Conservation (phyloP, 31 red algal species). For the Bonnemaisonia californica region DNA sequence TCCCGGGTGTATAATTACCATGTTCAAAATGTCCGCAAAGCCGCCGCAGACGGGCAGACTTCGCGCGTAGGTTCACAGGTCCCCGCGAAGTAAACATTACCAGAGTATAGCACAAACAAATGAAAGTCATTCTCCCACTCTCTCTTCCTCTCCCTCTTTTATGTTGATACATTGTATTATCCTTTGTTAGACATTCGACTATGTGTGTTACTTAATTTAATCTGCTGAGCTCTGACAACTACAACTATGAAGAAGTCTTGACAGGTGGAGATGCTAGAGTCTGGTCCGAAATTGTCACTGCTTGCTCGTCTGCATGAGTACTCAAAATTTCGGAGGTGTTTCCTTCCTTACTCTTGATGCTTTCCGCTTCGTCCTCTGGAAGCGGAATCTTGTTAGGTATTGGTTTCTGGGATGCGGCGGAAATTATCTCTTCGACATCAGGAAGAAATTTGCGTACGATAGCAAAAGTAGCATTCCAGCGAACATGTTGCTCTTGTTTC, state of each 20-base stretch:
- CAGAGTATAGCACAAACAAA: background rate
- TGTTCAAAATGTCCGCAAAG: constrained; percentile 50
- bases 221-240: background rate
- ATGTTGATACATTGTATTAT: background rate
- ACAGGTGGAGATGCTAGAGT: background rate
- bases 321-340: too few relatives aligned
- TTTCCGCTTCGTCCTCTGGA: too few relatives aligned
- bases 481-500: constrained; percentile 28
- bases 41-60: constrained; percentile 16
- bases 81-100: background rate
- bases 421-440: constrained; percentile 61
- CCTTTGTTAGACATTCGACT: background rate
- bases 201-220: too few relatives aligned
- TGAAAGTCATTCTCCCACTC: too few relatives aligned
- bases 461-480: constrained; percentile 70
- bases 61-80: background rate
- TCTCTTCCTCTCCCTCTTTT: too few relatives aligned
- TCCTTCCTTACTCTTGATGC: too few relatives aligned
- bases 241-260: background rate
- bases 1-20: constrained; percentile 92
- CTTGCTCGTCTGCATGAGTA: too few relatives aligned
- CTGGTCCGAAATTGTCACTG: too few relatives aligned
- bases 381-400: constrained; percentile 12
- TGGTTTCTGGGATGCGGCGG: constrained; percentile 31
- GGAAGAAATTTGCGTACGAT: constrained; percentile 67